Evolutionary conservation across 2,329 filamentous ascomycete species (phyloP).

Genomic region (Atkinsonella texensis): DNA sequence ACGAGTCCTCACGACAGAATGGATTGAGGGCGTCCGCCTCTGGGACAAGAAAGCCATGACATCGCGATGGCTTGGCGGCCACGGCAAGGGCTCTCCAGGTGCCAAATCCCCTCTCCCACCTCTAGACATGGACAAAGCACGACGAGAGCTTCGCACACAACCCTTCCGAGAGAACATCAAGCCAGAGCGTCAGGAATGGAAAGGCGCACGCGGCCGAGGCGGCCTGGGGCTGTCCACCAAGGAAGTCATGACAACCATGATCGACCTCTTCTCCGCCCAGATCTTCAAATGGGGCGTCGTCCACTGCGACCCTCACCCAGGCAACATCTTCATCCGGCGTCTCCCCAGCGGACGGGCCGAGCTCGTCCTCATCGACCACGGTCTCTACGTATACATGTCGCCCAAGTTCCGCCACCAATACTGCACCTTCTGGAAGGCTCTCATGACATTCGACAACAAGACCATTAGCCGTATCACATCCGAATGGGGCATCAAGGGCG

Average conservation of each 20-base stretch:
- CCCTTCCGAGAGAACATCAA: slow-evolving; percentile 54
- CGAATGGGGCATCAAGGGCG: slow-evolving; percentile 77
- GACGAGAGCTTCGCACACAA: slow-evolving; percentile 35
- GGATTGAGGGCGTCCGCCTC: slow-evolving; percentile 88
- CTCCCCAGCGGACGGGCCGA: slow-evolving; percentile 72
- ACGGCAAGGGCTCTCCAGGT: slow-evolving; percentile 65
- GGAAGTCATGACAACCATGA: slow-evolving; percentile 92
- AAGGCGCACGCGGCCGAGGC: slow-evolving; percentile 57
- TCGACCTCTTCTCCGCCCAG: slow-evolving; percentile 91
- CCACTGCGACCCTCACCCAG: slow-evolving; percentile 93
- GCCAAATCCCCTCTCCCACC: slow-evolving; percentile 51
- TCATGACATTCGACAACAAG: slow-evolving; percentile 86
- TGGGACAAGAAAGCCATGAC: slow-evolving; percentile 85
- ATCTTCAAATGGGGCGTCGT: slow-evolving; percentile 96
- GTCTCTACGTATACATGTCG: slow-evolving; percentile 86
- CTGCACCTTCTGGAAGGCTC: slow-evolving; percentile 79
- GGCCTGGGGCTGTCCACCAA: slow-evolving; percentile 74
- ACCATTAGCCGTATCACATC: slow-evolving; percentile 61
- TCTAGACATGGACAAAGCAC: slow-evolving; percentile 34
- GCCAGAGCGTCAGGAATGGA: slow-evolving; percentile 70
- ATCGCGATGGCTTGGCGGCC: slow-evolving; percentile 65
- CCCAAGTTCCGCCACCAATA: slow-evolving; percentile 78
- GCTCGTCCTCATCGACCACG: slow-evolving; percentile 93
- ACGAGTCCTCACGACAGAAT: slow-evolving; percentile 86
- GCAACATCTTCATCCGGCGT: slow-evolving; percentile 91